Percentiles rank a stretch among this genome's conserved stretches.
Conservation (phyloP, 2,329 filamentous ascomycete genomes). For the Lithohypha guttulata region DNA sequence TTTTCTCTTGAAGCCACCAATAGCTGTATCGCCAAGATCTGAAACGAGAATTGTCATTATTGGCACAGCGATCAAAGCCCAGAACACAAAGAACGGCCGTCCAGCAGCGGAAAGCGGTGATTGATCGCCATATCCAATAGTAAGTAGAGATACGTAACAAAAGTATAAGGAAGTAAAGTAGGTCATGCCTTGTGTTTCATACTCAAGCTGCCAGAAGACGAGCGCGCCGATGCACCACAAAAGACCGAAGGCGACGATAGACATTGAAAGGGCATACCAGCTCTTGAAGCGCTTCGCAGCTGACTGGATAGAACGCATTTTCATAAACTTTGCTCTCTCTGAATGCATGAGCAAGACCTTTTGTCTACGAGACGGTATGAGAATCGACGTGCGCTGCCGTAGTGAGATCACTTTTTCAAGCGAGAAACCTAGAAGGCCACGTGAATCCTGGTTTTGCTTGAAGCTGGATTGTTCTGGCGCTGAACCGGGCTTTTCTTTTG, state of each 20-base stretch:
- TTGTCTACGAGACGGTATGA: background rate
- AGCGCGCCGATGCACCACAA: conserved; percentile 74
- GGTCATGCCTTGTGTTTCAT: conserved; percentile 43
- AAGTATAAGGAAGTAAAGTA: conserved; percentile 84
- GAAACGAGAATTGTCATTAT: conserved; percentile 80
- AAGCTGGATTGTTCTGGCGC: conserved; percentile 17
- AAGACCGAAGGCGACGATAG: conserved; percentile 55
- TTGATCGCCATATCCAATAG: conserved; percentile 77
- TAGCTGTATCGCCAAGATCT: conserved; percentile 73
- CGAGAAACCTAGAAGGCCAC: background rate
- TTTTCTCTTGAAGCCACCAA: conserved; percentile 53
- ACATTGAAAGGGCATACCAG: conserved; percentile 64
- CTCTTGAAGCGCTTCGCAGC: conserved; percentile 54
- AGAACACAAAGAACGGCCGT: conserved; percentile 84
- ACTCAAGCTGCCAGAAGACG: conserved; percentile 58
- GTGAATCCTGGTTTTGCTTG: background rate
- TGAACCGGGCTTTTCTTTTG: too few species aligned
- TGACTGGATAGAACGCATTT: conserved; percentile 72
- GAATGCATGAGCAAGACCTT: too few species aligned
- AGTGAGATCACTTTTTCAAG: conserved; percentile 1
- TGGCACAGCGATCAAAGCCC: conserved; percentile 74
- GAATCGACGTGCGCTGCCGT: background rate
- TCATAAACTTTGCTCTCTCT: conserved; percentile 59
- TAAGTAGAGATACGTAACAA: conserved; percentile 69
- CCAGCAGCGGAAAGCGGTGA: conserved; percentile 67